A percentile compares a stretch with the other conserved stretches of the same genome.
Conservation (phyloP, 2,329 filamentous ascomycete genomes). For the Stachybotrys echinatus region DNA sequence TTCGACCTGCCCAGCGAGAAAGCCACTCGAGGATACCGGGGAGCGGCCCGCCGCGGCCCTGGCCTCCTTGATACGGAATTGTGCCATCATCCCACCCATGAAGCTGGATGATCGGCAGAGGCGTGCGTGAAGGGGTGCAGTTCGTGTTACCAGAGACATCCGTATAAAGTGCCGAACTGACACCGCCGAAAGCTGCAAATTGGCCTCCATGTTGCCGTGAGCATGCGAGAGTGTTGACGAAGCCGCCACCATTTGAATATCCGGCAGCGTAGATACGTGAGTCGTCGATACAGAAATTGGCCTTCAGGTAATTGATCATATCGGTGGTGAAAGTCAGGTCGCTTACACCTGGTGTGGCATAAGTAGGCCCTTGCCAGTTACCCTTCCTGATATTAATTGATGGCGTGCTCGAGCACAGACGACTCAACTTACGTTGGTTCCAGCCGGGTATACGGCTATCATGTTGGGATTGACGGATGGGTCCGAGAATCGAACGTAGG, state of each 20-base stretch:
- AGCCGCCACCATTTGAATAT: constrained; percentile 39
- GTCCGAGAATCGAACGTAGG: constrained; percentile 28
- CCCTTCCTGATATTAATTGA: constrained; percentile 17
- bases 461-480: constrained; percentile 27
- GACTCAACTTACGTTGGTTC: constrained; percentile 23
- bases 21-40: constrained; percentile 37
- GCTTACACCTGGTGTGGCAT: constrained; percentile 37
- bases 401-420: neutral
- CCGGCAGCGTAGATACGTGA: constrained; percentile 37
- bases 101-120: constrained; percentile 41
- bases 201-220: constrained; percentile 25
- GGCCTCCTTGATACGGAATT: constrained; percentile 37
- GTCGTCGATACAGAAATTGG: constrained; percentile 32
- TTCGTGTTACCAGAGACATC: constrained; percentile 17
- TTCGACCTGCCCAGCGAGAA: constrained; percentile 29
- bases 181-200: constrained; percentile 35
- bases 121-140: constrained; percentile 31
- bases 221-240: constrained; percentile 35
- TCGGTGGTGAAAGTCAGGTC: constrained; percentile 38
- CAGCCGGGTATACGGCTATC: constrained; percentile 41
- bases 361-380: constrained; percentile 37
- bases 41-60: constrained; percentile 32
- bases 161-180: constrained; percentile 37
- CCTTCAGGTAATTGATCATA: constrained; percentile 29
- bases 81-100: constrained; percentile 42